Base-by-base conservation (phyloP, 495 filamentous ascomycete genomes). In the Amorphotheca resinae region DNA sequence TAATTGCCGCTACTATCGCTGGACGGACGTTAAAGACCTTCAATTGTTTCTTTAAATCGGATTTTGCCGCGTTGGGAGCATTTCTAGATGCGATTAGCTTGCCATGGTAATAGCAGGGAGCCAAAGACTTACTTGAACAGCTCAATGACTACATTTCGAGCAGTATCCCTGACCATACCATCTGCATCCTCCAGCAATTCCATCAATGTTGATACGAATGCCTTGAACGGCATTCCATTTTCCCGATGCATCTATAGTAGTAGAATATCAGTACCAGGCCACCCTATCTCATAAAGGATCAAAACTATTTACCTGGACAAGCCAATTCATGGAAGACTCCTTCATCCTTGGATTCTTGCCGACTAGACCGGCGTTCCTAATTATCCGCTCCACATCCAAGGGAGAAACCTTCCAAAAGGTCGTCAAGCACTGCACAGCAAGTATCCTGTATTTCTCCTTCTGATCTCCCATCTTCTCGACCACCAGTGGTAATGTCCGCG, bases 161-260 rank as follows among this genome's bases (percentile, higher is more conserved):
- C 84, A 23, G 73, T 69, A 46, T 94, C 85, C 59, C 89, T 74
- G 36, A 96, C 87, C 53, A 72, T 74, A 38, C 77, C 77, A 58
- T 94, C 91, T 6, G 88, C 80, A 61, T 95, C 86, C 59, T 96
- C 89, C 20, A 96, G 65, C 47, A 86, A 71, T 35, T 84, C 78
- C 56, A 95, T 87, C 38, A 96, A 64, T 7, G 69, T 73, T 3
- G 86, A 80, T 0, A 93, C 86, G 61, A 87, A 93, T 51, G 68
- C 64, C 35, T 84, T 78, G 63, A 95, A 93, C 37, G 78, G 74
- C 49, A 95, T 64, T 17, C 73, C 75, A 38, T 82, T 73, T 32
- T 82, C 77, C 53, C 77, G 77, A 50, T 83, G 77, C 80, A 86
- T 88, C 80, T 87, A 52, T 11, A 46, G 28, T n/a, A 11, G 11